These are phyloP conservation scores for Pseudocercospora musae DNA, from an alignment of 2,329 filamentous ascomycete genomes.

Conservation along the genomic window DNA sequence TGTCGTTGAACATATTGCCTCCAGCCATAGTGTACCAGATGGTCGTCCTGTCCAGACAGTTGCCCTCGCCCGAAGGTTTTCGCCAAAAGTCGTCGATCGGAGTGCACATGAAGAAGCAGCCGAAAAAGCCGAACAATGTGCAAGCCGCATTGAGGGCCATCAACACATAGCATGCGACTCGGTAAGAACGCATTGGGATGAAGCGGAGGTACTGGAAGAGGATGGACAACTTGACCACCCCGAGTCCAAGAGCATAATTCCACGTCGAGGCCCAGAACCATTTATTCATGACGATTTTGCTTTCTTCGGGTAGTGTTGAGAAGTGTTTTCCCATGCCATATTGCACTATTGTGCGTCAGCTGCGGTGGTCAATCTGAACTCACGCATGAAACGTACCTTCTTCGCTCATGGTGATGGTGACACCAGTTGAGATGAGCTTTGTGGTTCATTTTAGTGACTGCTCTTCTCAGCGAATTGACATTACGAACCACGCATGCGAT, in stretches of 20 bases:
- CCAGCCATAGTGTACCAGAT: conserved; percentile 29
- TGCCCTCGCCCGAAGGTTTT: conserved; percentile 10
- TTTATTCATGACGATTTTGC: conserved; percentile 5
- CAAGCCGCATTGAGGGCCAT: conserved; percentile 26
- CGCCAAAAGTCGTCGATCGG: conserved; percentile 32
- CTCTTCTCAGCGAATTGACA: background rate
- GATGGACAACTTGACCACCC: conserved; percentile 23
- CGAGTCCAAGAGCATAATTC: conserved; percentile 17
- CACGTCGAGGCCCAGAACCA: conserved; percentile 22
- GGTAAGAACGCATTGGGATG: conserved; percentile 17
- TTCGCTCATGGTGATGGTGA: conserved; percentile 17
- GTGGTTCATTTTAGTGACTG: background rate
- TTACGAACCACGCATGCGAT: conserved; percentile 12
- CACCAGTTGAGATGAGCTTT: conserved; percentile 12
- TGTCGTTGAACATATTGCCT: conserved; percentile 33
- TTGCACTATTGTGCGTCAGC: conserved; percentile 7
- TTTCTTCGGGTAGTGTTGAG: conserved; percentile 1
- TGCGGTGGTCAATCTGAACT: background rate
- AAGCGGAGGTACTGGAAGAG: conserved; percentile 25
- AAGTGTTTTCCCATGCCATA: conserved; percentile 22
- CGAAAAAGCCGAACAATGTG: conserved; percentile 27
- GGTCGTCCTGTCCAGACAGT: conserved; percentile 24
- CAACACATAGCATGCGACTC: conserved; percentile 17
- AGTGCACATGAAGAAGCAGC: conserved; percentile 29
- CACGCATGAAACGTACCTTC: conserved; percentile 8